Evolutionary conservation across 305 asterid genomes (phyloP), one percentile per base, ranked within the genome.

Genomic region (Solanum chacoense): DNA sequence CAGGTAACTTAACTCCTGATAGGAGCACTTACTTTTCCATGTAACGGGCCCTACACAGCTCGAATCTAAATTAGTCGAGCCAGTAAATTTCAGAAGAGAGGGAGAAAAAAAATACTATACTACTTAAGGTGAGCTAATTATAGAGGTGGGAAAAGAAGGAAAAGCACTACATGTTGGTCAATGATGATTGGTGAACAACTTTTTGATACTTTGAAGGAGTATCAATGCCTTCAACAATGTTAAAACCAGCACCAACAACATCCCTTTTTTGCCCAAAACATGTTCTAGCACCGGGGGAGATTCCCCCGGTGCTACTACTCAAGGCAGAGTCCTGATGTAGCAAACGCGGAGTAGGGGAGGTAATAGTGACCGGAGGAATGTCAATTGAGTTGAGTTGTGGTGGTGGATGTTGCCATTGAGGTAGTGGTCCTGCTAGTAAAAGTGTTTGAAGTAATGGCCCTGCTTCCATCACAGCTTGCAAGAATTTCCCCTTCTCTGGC

Each of bases 391-490:
- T 97, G 73, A 97, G 98, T 55, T 95, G 96, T 7, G 99, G 99
- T 1, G 99, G 99, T 28, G 99, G 99, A 83, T 95, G 98, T 88
- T 94, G 99, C 99, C 99, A 97, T 89, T 93, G 98, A 37, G 99
- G 99, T 4, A 97, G 98, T n/a, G 99, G 99, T 8, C 99, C 99
- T 1, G 99, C 99, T 20, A 97, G 59, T 7, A 97, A 95, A 75
- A 96, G 98, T 0, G 98, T 97, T 72, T 97, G 99, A 50, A 97
- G 95, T 36, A 97, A 94, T 2, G 99, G 99, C 76, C 99, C 99
- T 3, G 98, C 99, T 22, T 94, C 98, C 98, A 94, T 93, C 72
- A 96, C 98, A 8, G 99, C 96, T 90, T 94, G 94, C 92, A 96
- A 88, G 93, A 94, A 95, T 92, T 96, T 95, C 8, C 99, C 98